These are phyloP conservation scores for Aotearoamyces nothofagi DNA, from an alignment of 2,329 filamentous ascomycete species.

Conservation along the genomic window DNA sequence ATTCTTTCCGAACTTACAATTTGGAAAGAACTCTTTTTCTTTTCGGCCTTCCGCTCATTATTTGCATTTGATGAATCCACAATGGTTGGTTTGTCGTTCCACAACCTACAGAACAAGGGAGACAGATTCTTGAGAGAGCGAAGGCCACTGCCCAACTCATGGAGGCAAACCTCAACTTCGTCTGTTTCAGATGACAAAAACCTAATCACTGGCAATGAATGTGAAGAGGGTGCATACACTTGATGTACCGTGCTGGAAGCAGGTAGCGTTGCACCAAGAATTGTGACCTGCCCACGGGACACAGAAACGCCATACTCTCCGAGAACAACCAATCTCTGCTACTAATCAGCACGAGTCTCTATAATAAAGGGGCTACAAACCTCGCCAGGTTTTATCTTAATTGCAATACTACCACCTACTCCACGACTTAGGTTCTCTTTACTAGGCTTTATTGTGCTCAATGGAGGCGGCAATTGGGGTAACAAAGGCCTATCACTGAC, in stretches of 20 bases:
- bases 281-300: conserved; percentile 41
- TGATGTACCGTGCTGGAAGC: conserved; percentile 31
- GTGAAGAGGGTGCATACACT: conserved; percentile 52
- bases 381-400: conserved; percentile 33
- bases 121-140: conserved; percentile 42
- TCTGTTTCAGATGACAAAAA: conserved; percentile 28
- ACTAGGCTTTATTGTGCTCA: conserved; percentile 26
- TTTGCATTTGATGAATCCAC: too few species aligned
- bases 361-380: conserved; percentile 18
- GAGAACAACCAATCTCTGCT: conserved; percentile 42
- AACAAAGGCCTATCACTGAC: too few species aligned
- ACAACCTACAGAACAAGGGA: conserved; percentile 51
- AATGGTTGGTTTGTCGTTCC: too few species aligned
- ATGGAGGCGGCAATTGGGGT: conserved; percentile 29
- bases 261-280: conserved; percentile 49
- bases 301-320: conserved; percentile 56
- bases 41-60: too few species aligned
- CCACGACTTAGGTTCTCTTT: conserved; percentile 27
- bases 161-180: conserved; percentile 38
- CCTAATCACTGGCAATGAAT: conserved; percentile 53
- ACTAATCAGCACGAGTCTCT: conserved; percentile 6
- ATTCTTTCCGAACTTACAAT: conserved; percentile 26
- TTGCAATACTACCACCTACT: conserved; percentile 22
- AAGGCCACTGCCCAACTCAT: conserved; percentile 32
- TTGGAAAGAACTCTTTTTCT: conserved; percentile 34